Conservation (phyloP, 2,329 filamentous ascomycete species). For the Neurospora crassa region DNA sequence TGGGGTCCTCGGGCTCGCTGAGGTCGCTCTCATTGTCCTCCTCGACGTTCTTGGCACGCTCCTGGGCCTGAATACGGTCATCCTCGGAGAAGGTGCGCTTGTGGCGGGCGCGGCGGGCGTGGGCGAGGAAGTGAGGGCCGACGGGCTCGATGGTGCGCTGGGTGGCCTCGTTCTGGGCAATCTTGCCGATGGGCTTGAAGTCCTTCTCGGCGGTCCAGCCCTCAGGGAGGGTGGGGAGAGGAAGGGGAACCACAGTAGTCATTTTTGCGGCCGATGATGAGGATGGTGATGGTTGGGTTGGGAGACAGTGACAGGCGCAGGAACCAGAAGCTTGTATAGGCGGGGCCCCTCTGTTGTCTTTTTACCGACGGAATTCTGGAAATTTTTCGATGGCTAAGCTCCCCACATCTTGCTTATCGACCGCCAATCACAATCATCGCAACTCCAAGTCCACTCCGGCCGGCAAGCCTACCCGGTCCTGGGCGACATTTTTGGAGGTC, state of each 20-base stretch:
- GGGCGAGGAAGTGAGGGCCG: slow-evolving; percentile 93
- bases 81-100: slow-evolving; percentile 98
- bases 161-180: slow-evolving; percentile 55
- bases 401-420: slow-evolving; percentile 1
- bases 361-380: slow-evolving; percentile 3
- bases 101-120: slow-evolving; percentile 90
- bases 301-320: slow-evolving; percentile 12
- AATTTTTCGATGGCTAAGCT: slow-evolving; percentile 11
- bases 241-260: slow-evolving; percentile 53
- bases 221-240: slow-evolving; percentile 65
- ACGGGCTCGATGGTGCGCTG: slow-evolving; percentile 91
- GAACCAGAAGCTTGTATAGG: slow-evolving; percentile 4
- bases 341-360: slow-evolving; percentile 13
- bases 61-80: slow-evolving; percentile 91
- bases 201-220: slow-evolving; percentile 85
- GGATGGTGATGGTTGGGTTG: slow-evolving; percentile 11
- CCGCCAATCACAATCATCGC: not conserved
- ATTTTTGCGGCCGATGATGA: slow-evolving; percentile 34
- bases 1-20: slow-evolving; percentile 85
- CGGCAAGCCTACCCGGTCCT: not conserved
- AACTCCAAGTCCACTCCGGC: not conserved
- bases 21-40: slow-evolving; percentile 81
- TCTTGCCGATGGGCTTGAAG: slow-evolving; percentile 73
- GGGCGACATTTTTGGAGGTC: not conserved
- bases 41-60: slow-evolving; percentile 92